Evolutionary conservation across 352 stramenopile genomes (phyloP), one percentile per base, ranked within the genome.

Genomic region (Pythium oligandrum): DNA sequence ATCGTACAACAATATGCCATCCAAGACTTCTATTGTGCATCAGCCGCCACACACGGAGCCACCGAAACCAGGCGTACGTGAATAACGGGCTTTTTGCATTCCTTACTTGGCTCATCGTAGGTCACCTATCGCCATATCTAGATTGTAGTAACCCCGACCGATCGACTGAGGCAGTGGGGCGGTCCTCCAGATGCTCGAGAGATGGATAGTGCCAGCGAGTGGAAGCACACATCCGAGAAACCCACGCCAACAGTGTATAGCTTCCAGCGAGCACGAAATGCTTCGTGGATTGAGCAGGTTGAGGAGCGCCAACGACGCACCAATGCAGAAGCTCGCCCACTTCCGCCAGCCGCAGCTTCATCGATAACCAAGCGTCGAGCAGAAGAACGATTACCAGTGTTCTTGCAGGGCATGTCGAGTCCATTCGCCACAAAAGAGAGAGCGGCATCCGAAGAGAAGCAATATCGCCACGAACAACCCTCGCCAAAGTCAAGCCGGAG

Each of bases 261-360:
- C 1, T 89, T 90, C 53, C 78, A 71, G 4, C 71, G 74, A 12
- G 75, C 75, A 5, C 57, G 53, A 0, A 57, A 66, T 45, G 61
- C 59, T 1, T 79, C 78, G n/a, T 90, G 78, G 80, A 90, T 89
- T 61, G 78, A 88, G 43, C 68, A 88, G 11, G 57, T 88, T 17
- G 78, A 87, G 40, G 66, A 81, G 40, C 73, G 63, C 0, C 71
- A 83, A 37, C 66, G 59, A 3, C 64, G 68, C 40, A 67, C 63
- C 33, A 57, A 78, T 42, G 75, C 75, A 26, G 48, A 75, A 34
- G 68, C 74, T 6, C 68, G 57, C 6, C 53, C 50, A 3, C 37
- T 30, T 11, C 48, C 49, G 12, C 6, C 57, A 9, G 11, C 44
- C 37, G 43, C 47, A 12, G 10, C 48, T 6, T 48, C 49, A 51